Evolutionary conservation across 352 stramenopile genomes (phyloP), one percentile per base, ranked within the genome.

Genomic region (Phytophthora fragariae): DNA sequence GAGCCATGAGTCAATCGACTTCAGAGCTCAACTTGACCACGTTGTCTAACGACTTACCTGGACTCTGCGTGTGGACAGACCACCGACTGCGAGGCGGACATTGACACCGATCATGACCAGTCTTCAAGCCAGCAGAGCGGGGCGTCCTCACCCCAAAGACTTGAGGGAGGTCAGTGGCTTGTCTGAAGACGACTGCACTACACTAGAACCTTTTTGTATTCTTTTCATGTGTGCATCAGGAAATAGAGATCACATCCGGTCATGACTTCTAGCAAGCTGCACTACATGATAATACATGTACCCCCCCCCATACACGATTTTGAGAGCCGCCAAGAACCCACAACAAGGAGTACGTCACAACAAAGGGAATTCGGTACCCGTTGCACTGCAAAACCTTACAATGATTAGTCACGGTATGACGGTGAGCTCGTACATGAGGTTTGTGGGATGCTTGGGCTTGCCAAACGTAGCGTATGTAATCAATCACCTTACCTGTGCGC

Each of bases 121-220:
- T 61, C 31, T 35, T 64, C 41, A 33, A 68, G 58, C 11, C 62
- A 76, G 15, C 72, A 70, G 35, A 70, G 57, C 19, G 29, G 41
- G n/a, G 65, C 55, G 41, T 49, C 41, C 3, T 76, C 72, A 2
- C 72, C 67, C 55, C 68, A n/a, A 7, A 47, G 52, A 63, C 62
- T 79, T 57, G 69, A 72, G 11, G 55, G 62, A 35, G 68, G 50
- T 68, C 58, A 68, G 57, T 79, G 72, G 72, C 47, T 76, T 64
- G 72, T 79, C 10, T 78, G 21, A 79, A 62, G 39, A 15, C 37
- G 11, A 41, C 10, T 11, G 8, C 24, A 27, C 24, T 27, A 27
- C 24, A 54, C 46, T 76, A 69, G 61, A 70, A 33, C 21, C 7
- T 60, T 49, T 41, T 62, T 49, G 41, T 49, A 49, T 49, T 49